A percentile compares a stretch with the other conserved stretches of the same genome.
phyloP scores from a whole-genome alignment of 495 filamentous ascomycete species.

The Aspergillus homomorphus region DNA sequence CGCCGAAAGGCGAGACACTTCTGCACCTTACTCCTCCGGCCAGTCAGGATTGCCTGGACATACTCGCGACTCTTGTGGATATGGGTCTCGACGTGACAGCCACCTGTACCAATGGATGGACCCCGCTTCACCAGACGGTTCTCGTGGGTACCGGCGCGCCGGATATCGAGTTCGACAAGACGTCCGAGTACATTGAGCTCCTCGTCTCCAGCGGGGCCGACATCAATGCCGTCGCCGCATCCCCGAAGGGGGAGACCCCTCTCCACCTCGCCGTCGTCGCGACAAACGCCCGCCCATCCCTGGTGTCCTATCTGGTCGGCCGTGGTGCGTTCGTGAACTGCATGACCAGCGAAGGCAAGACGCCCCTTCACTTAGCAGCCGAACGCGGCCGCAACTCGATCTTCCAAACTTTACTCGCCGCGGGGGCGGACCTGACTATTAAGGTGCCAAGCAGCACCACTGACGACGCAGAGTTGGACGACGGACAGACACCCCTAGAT shows the following conservation, averaged over 20 bases:
- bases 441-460: no score
- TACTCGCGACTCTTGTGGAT: slow-evolving; percentile 24
- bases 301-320: not conserved
- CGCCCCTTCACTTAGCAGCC: slow-evolving; percentile 39
- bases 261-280: slow-evolving; percentile 28
- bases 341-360: slow-evolving; percentile 29
- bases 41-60: slow-evolving; percentile 26
- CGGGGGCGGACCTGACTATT: slow-evolving; percentile 28
- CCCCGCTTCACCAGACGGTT: slow-evolving; percentile 30
- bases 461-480: no score
- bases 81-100: slow-evolving; percentile 18
- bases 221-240: slow-evolving; percentile 20
- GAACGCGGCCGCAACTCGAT: slow-evolving; percentile 29
- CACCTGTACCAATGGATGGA: slow-evolving; percentile 24
- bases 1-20: slow-evolving; percentile 27
- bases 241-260: slow-evolving; percentile 22
- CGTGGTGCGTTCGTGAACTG: not conserved
- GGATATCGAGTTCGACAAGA: slow-evolving; percentile 20
- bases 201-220: slow-evolving; percentile 26
- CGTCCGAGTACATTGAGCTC: slow-evolving; percentile 23
- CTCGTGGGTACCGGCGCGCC: slow-evolving; percentile 17
- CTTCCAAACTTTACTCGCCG: slow-evolving; percentile 26
- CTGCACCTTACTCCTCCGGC: slow-evolving; percentile 30
- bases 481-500: no score
- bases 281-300: slow-evolving; percentile 11